Base-by-base conservation (phyloP, 1,139 yeast species). In the Geotrichum siamense region DNA sequence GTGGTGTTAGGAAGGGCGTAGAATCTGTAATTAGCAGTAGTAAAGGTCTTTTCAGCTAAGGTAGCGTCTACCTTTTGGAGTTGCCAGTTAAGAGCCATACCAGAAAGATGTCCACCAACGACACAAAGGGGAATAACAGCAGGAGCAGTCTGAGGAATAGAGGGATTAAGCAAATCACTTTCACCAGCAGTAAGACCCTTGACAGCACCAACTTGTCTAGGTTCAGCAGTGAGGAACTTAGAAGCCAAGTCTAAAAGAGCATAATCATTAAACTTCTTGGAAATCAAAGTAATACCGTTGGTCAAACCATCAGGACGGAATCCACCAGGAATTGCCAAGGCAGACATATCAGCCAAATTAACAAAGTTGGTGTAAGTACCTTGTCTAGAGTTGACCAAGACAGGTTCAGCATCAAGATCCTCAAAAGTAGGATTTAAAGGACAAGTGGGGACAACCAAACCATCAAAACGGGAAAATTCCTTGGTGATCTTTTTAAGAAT, bases 351-450 rank as follows among this genome's bases (percentile, higher is more conserved):
- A 8, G 96, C 95, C 62, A 91, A 74, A 62, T 91, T 91, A 55
- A 85, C 96, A 63, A 91, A 91, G 66, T 91, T 91, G 29, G 97
- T 91, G 78, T 94, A 91, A 19, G 96, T 86, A 28, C 98, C 98
- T 67, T 91, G 98, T 55, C 71, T 71, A 6, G 96, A 84, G 68
- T 91, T 91, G 56, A 84, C 75, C 43, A 70, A 64, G 30, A 91
- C 69, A n/a, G 97, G 97, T 59, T 89, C 96, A 2, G 69, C 66
- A 46, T 70, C 76, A 30, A 91, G 75, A 46, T 82, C 78, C 38
- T 70, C 78, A 45, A 87, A 76, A 5, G 87, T 75, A 40, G 97
- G 97, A 57, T 82, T 86, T 56, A 89, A 71, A 6, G 97, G 97
- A 54, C 94, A 86, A 5, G 97, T 89, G 43, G 98, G 98, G 19